Evolutionary conservation across 495 filamentous ascomycete species (phyloP).

Genomic region (Hypoxylon subgilvum): DNA sequence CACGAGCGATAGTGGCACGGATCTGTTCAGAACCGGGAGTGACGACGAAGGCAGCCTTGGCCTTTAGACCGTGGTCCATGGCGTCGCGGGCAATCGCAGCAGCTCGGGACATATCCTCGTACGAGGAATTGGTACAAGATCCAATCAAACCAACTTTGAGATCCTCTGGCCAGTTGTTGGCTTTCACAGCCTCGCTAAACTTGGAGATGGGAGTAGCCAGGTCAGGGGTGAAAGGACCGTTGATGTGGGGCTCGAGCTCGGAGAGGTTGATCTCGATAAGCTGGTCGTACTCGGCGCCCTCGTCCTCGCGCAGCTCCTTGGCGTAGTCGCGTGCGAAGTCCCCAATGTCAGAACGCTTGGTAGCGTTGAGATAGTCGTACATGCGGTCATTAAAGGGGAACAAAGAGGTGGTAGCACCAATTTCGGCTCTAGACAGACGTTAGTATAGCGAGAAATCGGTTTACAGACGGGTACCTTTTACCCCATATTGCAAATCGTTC

Average conservation of each 20-base stretch:
- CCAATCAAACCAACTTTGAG: slow-evolving; percentile 96
- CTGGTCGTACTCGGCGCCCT: slow-evolving; percentile 96
- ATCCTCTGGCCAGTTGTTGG: slow-evolving; percentile 95
- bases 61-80: slow-evolving; percentile 89
- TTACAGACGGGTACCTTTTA: slow-evolving; percentile 6
- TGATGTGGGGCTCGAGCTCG: slow-evolving; percentile 96
- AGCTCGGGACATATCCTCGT: slow-evolving; percentile 97
- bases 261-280: slow-evolving; percentile 93
- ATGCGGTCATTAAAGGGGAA: slow-evolving; percentile 99
- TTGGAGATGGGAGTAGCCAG: slow-evolving; percentile 96
- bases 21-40: slow-evolving; percentile 98
- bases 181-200: slow-evolving; percentile 92
- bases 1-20: slow-evolving; percentile 90
- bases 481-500: slow-evolving; percentile 78
- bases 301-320: slow-evolving; percentile 84
- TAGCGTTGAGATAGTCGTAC: slow-evolving; percentile 93
- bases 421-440: slow-evolving; percentile 64
- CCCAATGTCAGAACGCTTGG: slow-evolving; percentile 88
- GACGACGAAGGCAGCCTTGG: slow-evolving; percentile 91
- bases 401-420: slow-evolving; percentile 95
- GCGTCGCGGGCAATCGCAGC: slow-evolving; percentile 96
- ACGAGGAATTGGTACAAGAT: slow-evolving; percentile 99
- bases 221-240: slow-evolving; percentile 99
- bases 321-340: slow-evolving; percentile 87
- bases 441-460: neutral